Base-by-base conservation (phyloP, 31 red algal genomes). In the Odonthalia washingtoniensis region DNA sequence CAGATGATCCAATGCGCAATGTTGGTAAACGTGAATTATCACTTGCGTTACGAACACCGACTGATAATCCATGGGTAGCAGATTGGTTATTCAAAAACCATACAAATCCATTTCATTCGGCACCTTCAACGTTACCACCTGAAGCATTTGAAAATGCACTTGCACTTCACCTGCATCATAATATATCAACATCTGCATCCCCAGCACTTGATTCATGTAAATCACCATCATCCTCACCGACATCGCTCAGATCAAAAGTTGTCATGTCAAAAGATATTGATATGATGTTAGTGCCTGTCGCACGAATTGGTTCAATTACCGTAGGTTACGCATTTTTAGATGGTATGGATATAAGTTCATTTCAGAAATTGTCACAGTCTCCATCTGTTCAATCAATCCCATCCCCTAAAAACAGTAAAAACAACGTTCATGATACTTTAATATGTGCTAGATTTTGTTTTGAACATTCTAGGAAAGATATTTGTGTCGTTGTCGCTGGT, bases 141-240 rank as follows among this genome's bases (percentile, higher is more conserved):
- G 86, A 89, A 45, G 61, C 86, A 40, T 89, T 89, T 46, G 75
- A 89, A 21, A 89, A 89, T 24, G 69, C 86, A 40, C 75, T 89
- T 35, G 86, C 86, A 46, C 53, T 89, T 53, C 86, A 89, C 65
- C 40, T 89, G 36, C 86, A 80, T 37, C 86, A 89, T 46, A 75
- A 89, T 65, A 89, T 89, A 16, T 80, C 86, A 32, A 81, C 86
- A 35, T 65, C 86, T 27, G 46, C 63, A 26, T 65, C 43, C 37
- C 44, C 82, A 3, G n/a, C n/a, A n/a, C n/a, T n/a, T n/a, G n/a
- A n/a, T n/a, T 60, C 69, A 41, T 35, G 27, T 60, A 4, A 65
- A 76, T 6, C 74, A 40, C 49, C 75, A 73, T 41, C 27, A 39
- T 5, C 75, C 24, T 9, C 27, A 27, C 21, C 5, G 34, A 5